These are phyloP conservation scores for Backusella macrospora DNA, from an alignment of 192 early-diverging fungal species.

Conservation along the genomic window DNA sequence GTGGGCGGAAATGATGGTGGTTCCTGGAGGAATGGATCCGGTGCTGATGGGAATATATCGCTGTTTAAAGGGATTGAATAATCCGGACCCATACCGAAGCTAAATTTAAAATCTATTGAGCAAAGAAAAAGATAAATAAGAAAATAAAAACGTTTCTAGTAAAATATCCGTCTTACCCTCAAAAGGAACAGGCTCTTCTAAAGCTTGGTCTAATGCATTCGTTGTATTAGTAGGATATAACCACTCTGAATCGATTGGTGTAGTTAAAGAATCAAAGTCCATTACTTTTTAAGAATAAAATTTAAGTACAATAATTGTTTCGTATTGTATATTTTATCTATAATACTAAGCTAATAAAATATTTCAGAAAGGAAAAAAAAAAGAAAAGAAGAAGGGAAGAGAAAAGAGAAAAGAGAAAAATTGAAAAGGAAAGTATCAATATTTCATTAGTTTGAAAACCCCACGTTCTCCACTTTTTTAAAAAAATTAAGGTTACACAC, in stretches of 20 bases:
- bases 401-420: background rate
- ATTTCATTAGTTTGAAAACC: constrained; percentile 15
- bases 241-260: constrained; percentile 10
- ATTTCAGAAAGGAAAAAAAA: background rate
- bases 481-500: constrained; percentile 3
- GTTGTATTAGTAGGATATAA: background rate
- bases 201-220: background rate
- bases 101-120: constrained; percentile 41
- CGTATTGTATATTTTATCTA: background rate
- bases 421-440: background rate
- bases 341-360: background rate
- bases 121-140: background rate
- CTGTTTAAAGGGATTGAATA: constrained; percentile 30
- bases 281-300: background rate
- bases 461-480: constrained; percentile 16
- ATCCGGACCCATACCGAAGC: constrained; percentile 38
- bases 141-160: background rate
- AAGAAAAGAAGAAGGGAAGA: background rate
- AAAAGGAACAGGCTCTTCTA: constrained; percentile 36
- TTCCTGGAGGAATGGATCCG: constrained; percentile 16
- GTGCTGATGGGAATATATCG: constrained; percentile 29
- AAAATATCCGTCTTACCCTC: constrained; percentile 28
- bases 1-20: constrained; percentile 16
- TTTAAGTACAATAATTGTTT: background rate
- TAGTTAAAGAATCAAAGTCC: background rate